These are phyloP conservation scores for Adansonia rubrostipa DNA, from an alignment of 441 rosid genomes.

Conservation along the genomic window DNA sequence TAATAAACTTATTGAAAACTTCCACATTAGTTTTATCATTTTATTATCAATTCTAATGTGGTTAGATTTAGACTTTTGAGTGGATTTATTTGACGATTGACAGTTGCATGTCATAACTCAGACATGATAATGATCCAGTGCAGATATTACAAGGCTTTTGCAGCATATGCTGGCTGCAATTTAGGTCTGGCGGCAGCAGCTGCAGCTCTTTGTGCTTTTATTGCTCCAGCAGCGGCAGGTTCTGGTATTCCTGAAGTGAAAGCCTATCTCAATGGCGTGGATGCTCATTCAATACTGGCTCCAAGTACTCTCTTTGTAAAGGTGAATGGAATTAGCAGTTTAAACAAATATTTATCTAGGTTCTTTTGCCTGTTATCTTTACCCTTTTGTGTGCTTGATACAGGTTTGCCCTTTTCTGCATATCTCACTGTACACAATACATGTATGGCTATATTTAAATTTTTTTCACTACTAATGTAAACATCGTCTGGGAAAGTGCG, in stretches of 20 bases:
- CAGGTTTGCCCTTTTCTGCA: neutral
- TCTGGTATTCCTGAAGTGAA: slow-evolving; percentile 99
- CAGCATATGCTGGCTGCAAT: slow-evolving; percentile 63
- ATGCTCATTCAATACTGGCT: slow-evolving; percentile 87
- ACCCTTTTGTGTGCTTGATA: neutral
- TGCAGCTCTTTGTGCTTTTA: slow-evolving; percentile 74
- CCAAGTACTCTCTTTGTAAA: slow-evolving; percentile 91
- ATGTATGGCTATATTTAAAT: neutral
- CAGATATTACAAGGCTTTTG: slow-evolving; percentile 81
- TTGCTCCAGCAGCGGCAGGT: slow-evolving; percentile 96
- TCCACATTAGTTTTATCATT: neutral
- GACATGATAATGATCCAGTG: slow-evolving; percentile 26
- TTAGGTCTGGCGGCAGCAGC: slow-evolving; percentile 39
- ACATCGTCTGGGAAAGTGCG: neutral
- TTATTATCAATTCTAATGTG: neutral
- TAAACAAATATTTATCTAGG: neutral
- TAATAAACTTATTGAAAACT: neutral
- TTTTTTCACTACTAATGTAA: neutral
- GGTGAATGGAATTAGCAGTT: slow-evolving; percentile 43
- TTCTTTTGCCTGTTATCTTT: neutral
- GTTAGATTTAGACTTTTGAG: neutral
- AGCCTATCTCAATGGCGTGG: slow-evolving; percentile 95
- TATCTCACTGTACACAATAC: neutral
- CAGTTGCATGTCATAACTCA: neutral
- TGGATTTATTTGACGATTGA: neutral